Conservation (phyloP, 108 stramenopile species). For the Licmophora abbreviata region DNA sequence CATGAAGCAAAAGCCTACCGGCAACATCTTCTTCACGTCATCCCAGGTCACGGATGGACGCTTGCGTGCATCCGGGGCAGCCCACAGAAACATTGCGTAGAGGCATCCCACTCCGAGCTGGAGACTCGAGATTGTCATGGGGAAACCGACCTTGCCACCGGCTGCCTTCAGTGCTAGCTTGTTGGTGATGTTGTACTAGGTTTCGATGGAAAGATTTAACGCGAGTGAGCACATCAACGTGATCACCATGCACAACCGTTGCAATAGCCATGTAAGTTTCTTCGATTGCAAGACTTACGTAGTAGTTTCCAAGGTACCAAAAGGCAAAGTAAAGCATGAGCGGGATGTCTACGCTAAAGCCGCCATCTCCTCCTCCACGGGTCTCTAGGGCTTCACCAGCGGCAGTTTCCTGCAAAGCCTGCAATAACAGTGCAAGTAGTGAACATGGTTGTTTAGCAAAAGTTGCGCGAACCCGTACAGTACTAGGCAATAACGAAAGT, state of each 20-base stretch:
- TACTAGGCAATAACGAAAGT: neutral
- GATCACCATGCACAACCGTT: neutral
- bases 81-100: constrained; percentile 86
- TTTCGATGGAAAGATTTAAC: neutral
- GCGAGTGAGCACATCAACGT: neutral
- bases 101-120: constrained; percentile 82
- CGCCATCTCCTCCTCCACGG: constrained; percentile 43
- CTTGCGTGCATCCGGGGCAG: constrained; percentile 81
- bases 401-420: constrained; percentile 25
- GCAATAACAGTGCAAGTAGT: neutral
- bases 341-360: constrained; percentile 55
- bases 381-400: constrained; percentile 30
- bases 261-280: constrained; percentile 1
- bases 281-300: constrained; percentile 24
- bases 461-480: constrained; percentile 7
- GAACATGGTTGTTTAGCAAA: constrained; percentile 1
- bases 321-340: constrained; percentile 82
- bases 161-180: constrained; percentile 83
- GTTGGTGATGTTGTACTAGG: constrained; percentile 81
- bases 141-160: constrained; percentile 84
- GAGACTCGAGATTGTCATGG: constrained; percentile 81
- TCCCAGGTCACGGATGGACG: constrained; percentile 59
- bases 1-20: constrained; percentile 89
- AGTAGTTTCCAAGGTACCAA: constrained; percentile 94
- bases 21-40: constrained; percentile 82